These are phyloP conservation scores for Eragrostis nindensis DNA, from an alignment of 176 grass and related monocot genomes.

Conservation along the genomic window DNA sequence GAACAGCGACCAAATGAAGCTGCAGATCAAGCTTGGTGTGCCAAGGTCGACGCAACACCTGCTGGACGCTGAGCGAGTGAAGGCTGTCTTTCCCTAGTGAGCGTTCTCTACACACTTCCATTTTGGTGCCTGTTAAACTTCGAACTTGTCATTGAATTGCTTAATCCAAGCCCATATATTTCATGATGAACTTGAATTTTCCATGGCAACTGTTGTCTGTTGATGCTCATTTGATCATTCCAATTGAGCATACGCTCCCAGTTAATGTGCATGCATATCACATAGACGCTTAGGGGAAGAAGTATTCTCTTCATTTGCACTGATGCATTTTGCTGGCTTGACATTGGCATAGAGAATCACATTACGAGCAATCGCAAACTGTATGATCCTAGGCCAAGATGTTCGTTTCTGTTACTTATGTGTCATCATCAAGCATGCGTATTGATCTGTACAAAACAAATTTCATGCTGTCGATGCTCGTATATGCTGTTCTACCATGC, in stretches of 20 bases:
- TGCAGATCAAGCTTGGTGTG: slow-evolving; percentile 89
- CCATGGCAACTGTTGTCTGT: background rate
- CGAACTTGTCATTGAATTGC: background rate
- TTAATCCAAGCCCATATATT: background rate
- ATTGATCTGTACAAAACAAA: background rate
- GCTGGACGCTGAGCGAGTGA: slow-evolving; percentile 77
- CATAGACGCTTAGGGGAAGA: background rate
- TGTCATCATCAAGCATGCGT: background rate
- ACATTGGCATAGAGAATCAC: background rate
- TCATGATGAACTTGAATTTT: slow-evolving; percentile 15
- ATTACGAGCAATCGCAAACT: background rate
- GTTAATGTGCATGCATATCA: background rate
- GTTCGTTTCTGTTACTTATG: background rate
- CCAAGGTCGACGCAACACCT: slow-evolving; percentile 72
- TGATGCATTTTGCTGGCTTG: too few species aligned
- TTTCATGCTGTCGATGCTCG: background rate
- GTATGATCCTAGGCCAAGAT: background rate
- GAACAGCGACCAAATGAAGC: slow-evolving; percentile 96
- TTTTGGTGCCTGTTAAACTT: slow-evolving; percentile 17
- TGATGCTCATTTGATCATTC: slow-evolving; percentile 7
- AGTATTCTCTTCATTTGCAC: background rate
- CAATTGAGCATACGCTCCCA: slow-evolving; percentile 7
- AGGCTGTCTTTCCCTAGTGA: slow-evolving; percentile 93
- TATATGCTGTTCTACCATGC: background rate
- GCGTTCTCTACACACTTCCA: slow-evolving; percentile 24